Base-by-base conservation (phyloP, 2,329 filamentous ascomycete species). In the Volutella citrinella region DNA sequence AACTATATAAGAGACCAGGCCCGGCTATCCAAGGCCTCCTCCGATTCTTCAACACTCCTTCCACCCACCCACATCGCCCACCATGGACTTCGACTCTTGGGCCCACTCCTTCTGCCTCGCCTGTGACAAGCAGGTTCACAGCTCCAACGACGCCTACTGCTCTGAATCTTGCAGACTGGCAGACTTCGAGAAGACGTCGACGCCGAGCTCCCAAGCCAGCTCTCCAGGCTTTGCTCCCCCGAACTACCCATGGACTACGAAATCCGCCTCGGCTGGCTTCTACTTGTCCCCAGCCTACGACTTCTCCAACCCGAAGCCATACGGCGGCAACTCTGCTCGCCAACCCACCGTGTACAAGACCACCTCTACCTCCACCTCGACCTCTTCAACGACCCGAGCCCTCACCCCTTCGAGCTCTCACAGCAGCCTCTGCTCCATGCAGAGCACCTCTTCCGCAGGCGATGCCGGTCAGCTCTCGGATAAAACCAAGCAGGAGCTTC, bases 41-140 rank as follows among this genome's bases (percentile, higher is more conserved):
- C n/a, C n/a, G n/a, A n/a, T n/a, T n/a, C n/a, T n/a, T n/a, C n/a
- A n/a, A n/a, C n/a, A n/a, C n/a, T n/a, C n/a, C n/a, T n/a, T n/a
- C 27, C 6, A 29, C 13, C 9, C 16, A 13, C 12, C 18, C 25
- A 45, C 27, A 33, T 19, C 35, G 16, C 19, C 21, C 27, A 38
- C 18, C 25, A 78, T 77, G 71, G 69, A 73, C 60, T 66, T 69
- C 57, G 74, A 78, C 49, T 64, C 70, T 56, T 95, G 90, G 88
- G 86, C 86, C 54, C 87, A 85, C 63, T 84, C 94, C 65, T 95
- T 88, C 77, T 96, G 90, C 74, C 80, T 96, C 53, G 82, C 85
- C 69, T 96, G 90, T 72, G 90, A 96, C 69, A 84, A 84, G 68
- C 64, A 67, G 52, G 62, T 65, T 30, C 87, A 94, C 67, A 89